These are phyloP conservation scores for Fusarium udum DNA, from an alignment of 2,329 filamentous ascomycete genomes.

Conservation along the genomic window DNA sequence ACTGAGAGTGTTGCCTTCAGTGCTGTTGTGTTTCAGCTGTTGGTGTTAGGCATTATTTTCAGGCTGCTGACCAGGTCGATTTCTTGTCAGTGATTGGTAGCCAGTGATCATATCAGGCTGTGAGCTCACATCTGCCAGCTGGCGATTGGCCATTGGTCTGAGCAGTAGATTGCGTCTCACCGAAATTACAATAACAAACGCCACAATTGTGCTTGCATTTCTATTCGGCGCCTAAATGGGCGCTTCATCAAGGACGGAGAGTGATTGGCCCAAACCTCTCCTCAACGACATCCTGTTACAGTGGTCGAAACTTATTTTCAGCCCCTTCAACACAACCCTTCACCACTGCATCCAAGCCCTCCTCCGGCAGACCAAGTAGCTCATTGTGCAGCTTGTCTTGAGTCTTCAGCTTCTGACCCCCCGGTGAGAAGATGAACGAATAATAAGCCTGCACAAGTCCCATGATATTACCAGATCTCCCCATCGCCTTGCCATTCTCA, in stretches of 20 bases:
- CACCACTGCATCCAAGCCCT: conserved; percentile 2
- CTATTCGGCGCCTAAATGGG: accelerated
- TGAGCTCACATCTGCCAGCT: background rate
- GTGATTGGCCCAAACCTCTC: accelerated
- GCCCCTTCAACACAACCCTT: background rate
- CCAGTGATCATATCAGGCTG: background rate
- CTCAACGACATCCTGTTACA: background rate
- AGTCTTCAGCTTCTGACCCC: background rate
- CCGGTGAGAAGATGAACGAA: background rate
- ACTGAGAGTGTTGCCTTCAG: too few relatives aligned
- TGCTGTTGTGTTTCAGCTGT: too few relatives aligned
- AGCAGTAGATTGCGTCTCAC: accelerated
- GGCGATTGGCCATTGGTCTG: background rate
- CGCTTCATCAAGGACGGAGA: too few relatives aligned
- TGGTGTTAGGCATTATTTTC: accelerated
- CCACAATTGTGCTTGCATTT: accelerated
- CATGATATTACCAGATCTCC: background rate
- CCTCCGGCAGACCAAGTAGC: background rate
- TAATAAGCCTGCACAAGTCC: conserved; percentile 8
- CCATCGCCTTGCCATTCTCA: background rate
- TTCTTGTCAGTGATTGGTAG: background rate
- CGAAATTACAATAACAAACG: background rate
- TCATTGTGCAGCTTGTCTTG: conserved; percentile 4
- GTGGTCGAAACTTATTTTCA: background rate
- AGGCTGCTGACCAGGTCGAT: accelerated